Base-by-base conservation (phyloP, 352 stramenopile species). In the Phytophthora uliginosa region DNA sequence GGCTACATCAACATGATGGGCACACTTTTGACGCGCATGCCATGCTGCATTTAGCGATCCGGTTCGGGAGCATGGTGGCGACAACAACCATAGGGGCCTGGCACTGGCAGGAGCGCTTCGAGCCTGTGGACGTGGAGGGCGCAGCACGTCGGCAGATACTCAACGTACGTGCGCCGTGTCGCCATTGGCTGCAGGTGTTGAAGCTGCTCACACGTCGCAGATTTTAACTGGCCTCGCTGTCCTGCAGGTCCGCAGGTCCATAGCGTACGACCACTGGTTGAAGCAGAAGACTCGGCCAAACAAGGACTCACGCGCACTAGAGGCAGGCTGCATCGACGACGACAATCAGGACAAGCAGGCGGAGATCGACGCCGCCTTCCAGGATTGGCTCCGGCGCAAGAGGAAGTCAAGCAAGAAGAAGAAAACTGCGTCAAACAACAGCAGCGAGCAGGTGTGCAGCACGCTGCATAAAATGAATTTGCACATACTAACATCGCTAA, bases 101-200 rank as follows among this genome's bases (percentile, higher is more conserved):
- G 85, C 86, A 94, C 72, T 94, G 86, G 86, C 85, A 89, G 52
- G 78, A 94, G 72, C 83, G 82, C 18, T 82, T 84, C 42, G 69
- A 82, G 52, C 10, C 53, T 18, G 63, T 50, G 13, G 50, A 66
- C 31, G 60, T 79, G 17, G 82, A 87, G 61, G 76, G 75, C 10
- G 79, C 80, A 3, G 84, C 74, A 69, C 80, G 82, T 0, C 50
- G 47, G 4, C 83, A 92, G 53, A 73, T 91, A 5, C 77, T 86
- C 28, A 83, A 92, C 63, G 86, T 85, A 26, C 4, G n/a, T 54
- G 17, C 34, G 31, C 17, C 42, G 42, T 18, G 42, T 40, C 61
- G 36, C 10, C 33, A 58, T 65, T 58, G 57, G 34, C 6, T 26
- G 8, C 7, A 2, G 28, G 13, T 3, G 5, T 68, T 68, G 26